phyloP scores from a whole-genome alignment of 2,329 filamentous ascomycete genomes.

The Magnaporthiopsis incrustans region DNA sequence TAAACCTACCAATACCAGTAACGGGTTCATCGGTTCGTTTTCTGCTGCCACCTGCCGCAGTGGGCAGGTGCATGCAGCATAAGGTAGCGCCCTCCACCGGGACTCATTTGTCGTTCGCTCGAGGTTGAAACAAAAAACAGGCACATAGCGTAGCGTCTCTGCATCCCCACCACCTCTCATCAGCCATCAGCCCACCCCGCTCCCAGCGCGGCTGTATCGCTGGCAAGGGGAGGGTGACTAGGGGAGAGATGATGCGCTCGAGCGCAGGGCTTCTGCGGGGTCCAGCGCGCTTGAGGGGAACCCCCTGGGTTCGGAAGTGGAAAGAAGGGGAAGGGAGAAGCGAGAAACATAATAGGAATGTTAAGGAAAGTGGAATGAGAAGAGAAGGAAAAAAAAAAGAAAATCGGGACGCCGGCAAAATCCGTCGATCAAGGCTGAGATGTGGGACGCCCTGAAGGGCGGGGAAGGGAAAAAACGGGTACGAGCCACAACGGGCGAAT shows the following conservation, averaged over 20 bases:
- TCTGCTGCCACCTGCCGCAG: not conserved
- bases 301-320: not conserved
- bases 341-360: not conserved
- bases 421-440: no score
- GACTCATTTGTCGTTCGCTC: not conserved
- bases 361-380: not conserved
- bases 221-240: not conserved
- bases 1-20: no score
- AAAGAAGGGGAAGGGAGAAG: not conserved
- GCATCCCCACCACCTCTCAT: not conserved
- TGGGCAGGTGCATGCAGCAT: not conserved
- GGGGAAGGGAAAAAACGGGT: not conserved
- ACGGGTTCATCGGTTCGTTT: not conserved
- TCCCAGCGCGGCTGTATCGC: not conserved
- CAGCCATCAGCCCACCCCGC: not conserved
- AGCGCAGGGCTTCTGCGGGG: not conserved
- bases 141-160: not conserved
- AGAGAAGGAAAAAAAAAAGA: not conserved
- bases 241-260: not conserved
- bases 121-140: not conserved
- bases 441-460: no score
- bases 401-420: no score
- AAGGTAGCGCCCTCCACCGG: not conserved
- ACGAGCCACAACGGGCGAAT: not conserved
- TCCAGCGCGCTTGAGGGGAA: not conserved